Evolutionary conservation across 2,329 filamentous ascomycete species (phyloP), one percentile per base, ranked within the genome.

Genomic region (Juglanconis oblonga): DNA sequence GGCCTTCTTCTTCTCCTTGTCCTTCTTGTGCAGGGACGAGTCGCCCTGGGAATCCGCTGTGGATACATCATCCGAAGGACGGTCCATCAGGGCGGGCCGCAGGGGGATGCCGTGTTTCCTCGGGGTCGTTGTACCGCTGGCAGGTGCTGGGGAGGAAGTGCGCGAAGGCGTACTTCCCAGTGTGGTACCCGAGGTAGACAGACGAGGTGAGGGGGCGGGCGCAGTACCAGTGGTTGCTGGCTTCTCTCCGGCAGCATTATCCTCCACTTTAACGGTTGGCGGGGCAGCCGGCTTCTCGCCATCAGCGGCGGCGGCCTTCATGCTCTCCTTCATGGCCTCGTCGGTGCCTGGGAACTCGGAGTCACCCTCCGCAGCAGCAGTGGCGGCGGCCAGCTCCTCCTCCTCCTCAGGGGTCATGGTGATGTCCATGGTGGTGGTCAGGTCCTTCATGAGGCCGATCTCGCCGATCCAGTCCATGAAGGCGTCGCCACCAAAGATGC

Each of bases 381-480:
- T 66, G 2, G 65, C 64, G 11, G 80, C 75, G 0, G 74, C 75
- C 49, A 78, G 77, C 50, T 84, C 87, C 63, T 88, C 86, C 66
- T 90, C 88, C 68, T 92, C 91, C 73, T 87, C 86, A 63, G 87
- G 87, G 58, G 90, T 82, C 87, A 92, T 94, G 24, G 92, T 93
- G 67, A 99, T 98, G 70, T 99, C 95, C 94, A 99, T 98, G 49
- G 93, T 97, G 70, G 92, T 92, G 17, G 94, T 98, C 57, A 99
- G 83, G 71, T 99, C 95, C 79, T 97, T 98, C 91, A 99, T 97
- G 60, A 99, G 86, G 54, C 91, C 95, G 68, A 99, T 97, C 81
- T 99, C 95, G 67, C 95, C 95, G 71, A 99, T 98, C 82, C 95
- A 92, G 79, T 99, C 94, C 63, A 89, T 82, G 71, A 99, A 99